A percentile compares a stretch with the other conserved stretches of the same genome.
Evolutionary conservation across 345 rosid genomes (phyloP).

Genomic region (Geranium brycei): DNA sequence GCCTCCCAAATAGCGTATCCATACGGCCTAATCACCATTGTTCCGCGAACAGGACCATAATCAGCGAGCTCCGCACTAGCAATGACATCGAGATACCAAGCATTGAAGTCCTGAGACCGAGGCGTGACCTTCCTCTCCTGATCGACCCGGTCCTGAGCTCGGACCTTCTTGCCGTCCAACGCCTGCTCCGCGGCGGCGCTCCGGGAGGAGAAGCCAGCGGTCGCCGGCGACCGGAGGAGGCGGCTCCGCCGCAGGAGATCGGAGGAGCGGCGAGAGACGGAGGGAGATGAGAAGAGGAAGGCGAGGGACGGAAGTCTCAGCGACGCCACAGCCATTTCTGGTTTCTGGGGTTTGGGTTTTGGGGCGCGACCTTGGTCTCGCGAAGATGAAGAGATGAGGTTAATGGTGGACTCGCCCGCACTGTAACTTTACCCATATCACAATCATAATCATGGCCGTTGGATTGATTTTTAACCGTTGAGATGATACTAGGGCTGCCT

Average conservation of each 20-base stretch:
- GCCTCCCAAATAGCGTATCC: slow-evolving; percentile 97
- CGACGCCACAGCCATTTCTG: slow-evolving; percentile 40
- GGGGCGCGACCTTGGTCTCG: too few species aligned
- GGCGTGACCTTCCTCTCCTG: slow-evolving; percentile 57
- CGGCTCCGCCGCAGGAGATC: slow-evolving; percentile 17
- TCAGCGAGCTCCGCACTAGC: slow-evolving; percentile 89
- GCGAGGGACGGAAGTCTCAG: slow-evolving; percentile 52
- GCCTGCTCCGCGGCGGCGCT: slow-evolving; percentile 38
- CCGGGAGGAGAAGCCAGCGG: slow-evolving; percentile 36
- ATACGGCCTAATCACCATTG: slow-evolving; percentile 91
- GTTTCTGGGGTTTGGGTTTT: slow-evolving; percentile 2
- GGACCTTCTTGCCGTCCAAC: slow-evolving; percentile 20
- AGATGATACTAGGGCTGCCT: too few species aligned
- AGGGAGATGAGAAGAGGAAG: slow-evolving; percentile 32
- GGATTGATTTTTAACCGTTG: too few species aligned
- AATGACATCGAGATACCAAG: slow-evolving; percentile 82
- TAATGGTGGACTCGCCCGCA: too few species aligned
- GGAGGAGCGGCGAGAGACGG: slow-evolving; percentile 23
- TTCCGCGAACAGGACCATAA: slow-evolving; percentile 90
- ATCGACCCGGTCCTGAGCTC: slow-evolving; percentile 4
- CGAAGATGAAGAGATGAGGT: slow-evolving; percentile 10
- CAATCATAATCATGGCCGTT: too few species aligned
- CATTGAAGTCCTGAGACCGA: slow-evolving; percentile 84
- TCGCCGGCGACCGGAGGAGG: slow-evolving; percentile 13
- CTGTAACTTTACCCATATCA: too few species aligned